phyloP scores from a whole-genome alignment of 2,329 filamentous ascomycete species.

The Trichothecium roseum region DNA sequence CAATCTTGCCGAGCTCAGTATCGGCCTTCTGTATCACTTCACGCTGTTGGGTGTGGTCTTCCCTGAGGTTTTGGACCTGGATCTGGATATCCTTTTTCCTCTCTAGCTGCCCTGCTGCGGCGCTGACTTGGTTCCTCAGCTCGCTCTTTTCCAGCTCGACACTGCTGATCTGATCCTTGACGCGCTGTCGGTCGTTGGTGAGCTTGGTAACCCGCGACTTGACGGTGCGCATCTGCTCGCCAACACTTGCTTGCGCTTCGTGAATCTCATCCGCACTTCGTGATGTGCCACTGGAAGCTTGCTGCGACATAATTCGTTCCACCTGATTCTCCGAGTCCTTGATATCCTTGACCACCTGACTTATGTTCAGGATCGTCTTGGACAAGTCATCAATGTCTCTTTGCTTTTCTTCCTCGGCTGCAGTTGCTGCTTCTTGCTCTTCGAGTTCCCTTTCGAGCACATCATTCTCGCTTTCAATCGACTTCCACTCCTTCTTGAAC shows the following conservation, averaged over 20 bases:
- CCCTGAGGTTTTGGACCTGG: constrained; percentile 65
- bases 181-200: constrained; percentile 59
- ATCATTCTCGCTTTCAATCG: constrained; percentile 52
- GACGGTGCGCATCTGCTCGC: constrained; percentile 54
- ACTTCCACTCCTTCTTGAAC: constrained; percentile 52
- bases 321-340: constrained; percentile 63
- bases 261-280: constrained; percentile 78
- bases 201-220: constrained; percentile 58
- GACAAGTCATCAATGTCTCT: constrained; percentile 65
- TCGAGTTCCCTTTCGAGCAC: constrained; percentile 52
- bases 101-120: constrained; percentile 64
- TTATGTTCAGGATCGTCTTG: constrained; percentile 67
- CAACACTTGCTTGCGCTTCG: constrained; percentile 56
- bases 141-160: constrained; percentile 73
- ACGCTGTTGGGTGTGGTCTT: constrained; percentile 57
- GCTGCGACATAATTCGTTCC: constrained; percentile 62
- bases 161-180: constrained; percentile 54
- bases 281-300: constrained; percentile 54
- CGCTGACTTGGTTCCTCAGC: constrained; percentile 60
- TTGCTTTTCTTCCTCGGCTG: constrained; percentile 53
- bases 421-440: constrained; percentile 55
- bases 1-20: constrained; percentile 60
- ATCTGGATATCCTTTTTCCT: constrained; percentile 62
- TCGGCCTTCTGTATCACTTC: constrained; percentile 61
- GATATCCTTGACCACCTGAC: constrained; percentile 63